Percentiles rank a stretch among this genome's conserved stretches.
These are phyloP conservation scores for Lodderomyces margitis DNA, from an alignment of 1,139 yeast genomes.

Conservation along the genomic window DNA sequence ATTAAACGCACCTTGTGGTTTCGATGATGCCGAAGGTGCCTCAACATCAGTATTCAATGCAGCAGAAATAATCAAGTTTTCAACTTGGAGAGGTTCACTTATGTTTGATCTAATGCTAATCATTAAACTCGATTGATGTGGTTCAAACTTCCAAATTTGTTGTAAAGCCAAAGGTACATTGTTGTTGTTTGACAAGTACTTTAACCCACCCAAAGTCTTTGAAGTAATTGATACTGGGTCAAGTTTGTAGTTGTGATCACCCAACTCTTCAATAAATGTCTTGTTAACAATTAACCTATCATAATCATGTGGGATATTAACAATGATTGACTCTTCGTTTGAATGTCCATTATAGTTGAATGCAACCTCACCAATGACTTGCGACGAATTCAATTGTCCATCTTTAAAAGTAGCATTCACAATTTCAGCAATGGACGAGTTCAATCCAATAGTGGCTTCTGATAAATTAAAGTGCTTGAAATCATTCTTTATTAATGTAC, in stretches of 20 bases:
- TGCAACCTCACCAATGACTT: slow-evolving; percentile 77
- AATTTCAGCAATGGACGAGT: slow-evolving; percentile 79
- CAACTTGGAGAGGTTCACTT: slow-evolving; percentile 42
- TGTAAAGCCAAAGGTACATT: slow-evolving; percentile 68
- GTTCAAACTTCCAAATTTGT: slow-evolving; percentile 89
- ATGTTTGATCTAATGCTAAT: slow-evolving; percentile 61
- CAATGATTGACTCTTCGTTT: slow-evolving; percentile 18
- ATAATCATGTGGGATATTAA: slow-evolving; percentile 33
- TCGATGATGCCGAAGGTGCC: slow-evolving; percentile 73
- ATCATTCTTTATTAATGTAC: slow-evolving; percentile 31
- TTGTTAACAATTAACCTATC: slow-evolving; percentile 43
- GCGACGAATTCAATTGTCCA: slow-evolving; percentile 56
- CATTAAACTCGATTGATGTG: slow-evolving; percentile 80
- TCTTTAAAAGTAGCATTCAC: slow-evolving; percentile 70
- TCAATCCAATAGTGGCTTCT: slow-evolving; percentile 47
- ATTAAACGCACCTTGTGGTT: slow-evolving; percentile 87
- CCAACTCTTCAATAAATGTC: slow-evolving; percentile 37
- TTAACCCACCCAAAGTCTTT: slow-evolving; percentile 72
- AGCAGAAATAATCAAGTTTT: slow-evolving; percentile 69
- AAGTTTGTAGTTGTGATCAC: slow-evolving; percentile 28
- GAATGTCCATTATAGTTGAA: slow-evolving; percentile 47
- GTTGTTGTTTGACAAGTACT: slow-evolving; percentile 52
- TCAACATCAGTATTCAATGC: slow-evolving; percentile 45
- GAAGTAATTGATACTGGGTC: slow-evolving; percentile 40
- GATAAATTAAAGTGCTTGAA: slow-evolving; percentile 47